Conservation (phyloP, 2,329 filamentous ascomycete genomes). For the Emydomyces testavorans region DNA sequence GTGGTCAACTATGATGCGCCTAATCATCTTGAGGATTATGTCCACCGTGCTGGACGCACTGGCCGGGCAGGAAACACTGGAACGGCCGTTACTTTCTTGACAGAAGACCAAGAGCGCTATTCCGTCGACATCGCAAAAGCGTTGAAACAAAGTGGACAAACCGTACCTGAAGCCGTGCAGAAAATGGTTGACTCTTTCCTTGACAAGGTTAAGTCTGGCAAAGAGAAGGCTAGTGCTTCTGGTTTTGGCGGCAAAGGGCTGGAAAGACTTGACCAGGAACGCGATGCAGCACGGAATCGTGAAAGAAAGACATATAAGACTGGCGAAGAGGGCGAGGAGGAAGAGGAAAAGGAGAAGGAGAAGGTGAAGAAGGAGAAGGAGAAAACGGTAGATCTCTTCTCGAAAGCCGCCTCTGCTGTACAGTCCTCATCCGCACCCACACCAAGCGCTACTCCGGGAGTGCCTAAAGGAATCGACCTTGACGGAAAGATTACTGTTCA, state of each 20-base stretch:
- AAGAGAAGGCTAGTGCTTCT: constrained; percentile 69
- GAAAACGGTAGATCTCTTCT: constrained; percentile 45
- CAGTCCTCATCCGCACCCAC: constrained; percentile 47
- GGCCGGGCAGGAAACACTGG: constrained; percentile 90
- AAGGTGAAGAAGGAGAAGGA: constrained; percentile 57
- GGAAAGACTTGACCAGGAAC: constrained; percentile 80
- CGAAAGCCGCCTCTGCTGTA: constrained; percentile 53
- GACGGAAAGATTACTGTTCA: constrained; percentile 63
- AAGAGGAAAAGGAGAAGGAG: constrained; percentile 56
- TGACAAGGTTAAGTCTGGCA: constrained; percentile 84
- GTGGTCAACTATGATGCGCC: constrained; percentile 94
- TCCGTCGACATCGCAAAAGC: constrained; percentile 82
- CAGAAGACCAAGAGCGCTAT: constrained; percentile 81
- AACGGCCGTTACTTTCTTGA: constrained; percentile 88
- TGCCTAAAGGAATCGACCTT: constrained; percentile 48
- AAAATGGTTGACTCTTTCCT: constrained; percentile 57
- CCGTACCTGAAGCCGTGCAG: constrained; percentile 59
- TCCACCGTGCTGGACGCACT: constrained; percentile 85
- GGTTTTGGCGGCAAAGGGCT: constrained; percentile 94
- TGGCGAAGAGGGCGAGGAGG: constrained; percentile 69
- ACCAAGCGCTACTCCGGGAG: constrained; percentile 27
- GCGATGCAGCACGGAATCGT: constrained; percentile 72
- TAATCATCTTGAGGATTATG: constrained; percentile 92
- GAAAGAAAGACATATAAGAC: constrained; percentile 85
- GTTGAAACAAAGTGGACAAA: constrained; percentile 78